A percentile compares a stretch with the other conserved stretches of the same genome.
Evolutionary conservation across 768 basidiomycete genomes (phyloP).

Genomic region (Tricholoma sp.): DNA sequence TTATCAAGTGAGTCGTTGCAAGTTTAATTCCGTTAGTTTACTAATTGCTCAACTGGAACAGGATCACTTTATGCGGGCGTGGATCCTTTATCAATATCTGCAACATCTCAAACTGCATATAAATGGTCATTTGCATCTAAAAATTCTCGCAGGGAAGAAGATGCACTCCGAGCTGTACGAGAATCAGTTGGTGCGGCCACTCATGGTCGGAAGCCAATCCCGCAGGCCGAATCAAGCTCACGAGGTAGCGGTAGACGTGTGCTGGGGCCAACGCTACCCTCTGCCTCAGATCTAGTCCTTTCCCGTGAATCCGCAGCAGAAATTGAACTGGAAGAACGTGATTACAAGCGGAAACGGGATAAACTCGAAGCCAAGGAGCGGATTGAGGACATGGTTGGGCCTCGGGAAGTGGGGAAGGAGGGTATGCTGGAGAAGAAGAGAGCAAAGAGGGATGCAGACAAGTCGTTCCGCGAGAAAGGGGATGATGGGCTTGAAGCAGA

Average conservation of each 20-base stretch:
- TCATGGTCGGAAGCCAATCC: conserved; percentile 24
- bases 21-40: not conserved
- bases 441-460: conserved; percentile 64
- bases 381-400: conserved; percentile 73
- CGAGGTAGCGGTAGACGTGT: conserved; percentile 35
- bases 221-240: conserved; percentile 21
- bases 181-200: conserved; percentile 54
- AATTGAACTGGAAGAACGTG: conserved; percentile 43
- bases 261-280: conserved; percentile 65
- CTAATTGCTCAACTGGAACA: conserved; percentile 14
- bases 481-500: conserved; percentile 74
- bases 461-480: conserved; percentile 69
- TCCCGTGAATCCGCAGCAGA: conserved; percentile 62
- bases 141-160: conserved; percentile 48
- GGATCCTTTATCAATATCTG: conserved; percentile 46
- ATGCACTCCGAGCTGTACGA: conserved; percentile 53
- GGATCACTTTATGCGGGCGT: conserved; percentile 59
- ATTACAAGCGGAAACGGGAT: conserved; percentile 62
- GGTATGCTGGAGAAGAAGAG: conserved; percentile 85
- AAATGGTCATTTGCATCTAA: conserved; percentile 86
- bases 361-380: conserved; percentile 60
- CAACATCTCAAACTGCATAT: conserved; percentile 72
- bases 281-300: conserved; percentile 61
- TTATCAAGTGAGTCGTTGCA: conserved; percentile 47
- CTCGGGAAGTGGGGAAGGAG: conserved; percentile 77